A percentile compares a stretch with the other conserved stretches of the same genome.
phyloP scores from a whole-genome alignment of 2,329 filamentous ascomycete species.

The Diplodia intermedia region DNA sequence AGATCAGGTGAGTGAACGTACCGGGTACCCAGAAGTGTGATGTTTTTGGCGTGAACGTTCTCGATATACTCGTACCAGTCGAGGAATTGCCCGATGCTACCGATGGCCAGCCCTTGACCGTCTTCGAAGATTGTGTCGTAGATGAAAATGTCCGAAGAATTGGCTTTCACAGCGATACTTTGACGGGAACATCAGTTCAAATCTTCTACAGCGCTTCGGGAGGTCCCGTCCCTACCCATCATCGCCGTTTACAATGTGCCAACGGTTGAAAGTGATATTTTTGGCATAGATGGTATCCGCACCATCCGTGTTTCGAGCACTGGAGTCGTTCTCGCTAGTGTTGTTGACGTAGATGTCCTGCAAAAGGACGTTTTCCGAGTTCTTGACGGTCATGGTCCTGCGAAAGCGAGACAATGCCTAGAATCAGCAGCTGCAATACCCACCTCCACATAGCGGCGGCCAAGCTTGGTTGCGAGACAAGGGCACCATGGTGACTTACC shows the following conservation, averaged over 20 bases:
- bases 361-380: slow-evolving; percentile 56
- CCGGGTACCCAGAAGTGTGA: slow-evolving; percentile 10
- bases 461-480: not conserved
- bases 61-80: slow-evolving; percentile 58
- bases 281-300: slow-evolving; percentile 63
- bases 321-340: slow-evolving; percentile 42
- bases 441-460: not conserved
- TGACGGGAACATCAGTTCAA: slow-evolving; percentile 59
- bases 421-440: slow-evolving; percentile 30
- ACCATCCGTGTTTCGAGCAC: slow-evolving; percentile 52
- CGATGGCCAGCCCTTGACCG: slow-evolving; percentile 63
- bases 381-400: slow-evolving; percentile 58
- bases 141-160: slow-evolving; percentile 62
- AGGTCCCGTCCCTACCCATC: slow-evolving; percentile 25
- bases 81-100: slow-evolving; percentile 64
- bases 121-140: slow-evolving; percentile 58
- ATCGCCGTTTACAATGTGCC: slow-evolving; percentile 37
- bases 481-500: slow-evolving; percentile 41
- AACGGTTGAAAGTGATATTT: slow-evolving; percentile 52
- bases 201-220: slow-evolving; percentile 46
- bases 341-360: slow-evolving; percentile 63
- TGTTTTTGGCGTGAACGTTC: slow-evolving; percentile 26
- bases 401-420: slow-evolving; percentile 37
- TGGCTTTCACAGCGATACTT: slow-evolving; percentile 62
- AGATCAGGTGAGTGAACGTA: not conserved